phyloP scores from a whole-genome alignment of 2,329 filamentous ascomycete species.

The Hypoxylon sp. region DNA sequence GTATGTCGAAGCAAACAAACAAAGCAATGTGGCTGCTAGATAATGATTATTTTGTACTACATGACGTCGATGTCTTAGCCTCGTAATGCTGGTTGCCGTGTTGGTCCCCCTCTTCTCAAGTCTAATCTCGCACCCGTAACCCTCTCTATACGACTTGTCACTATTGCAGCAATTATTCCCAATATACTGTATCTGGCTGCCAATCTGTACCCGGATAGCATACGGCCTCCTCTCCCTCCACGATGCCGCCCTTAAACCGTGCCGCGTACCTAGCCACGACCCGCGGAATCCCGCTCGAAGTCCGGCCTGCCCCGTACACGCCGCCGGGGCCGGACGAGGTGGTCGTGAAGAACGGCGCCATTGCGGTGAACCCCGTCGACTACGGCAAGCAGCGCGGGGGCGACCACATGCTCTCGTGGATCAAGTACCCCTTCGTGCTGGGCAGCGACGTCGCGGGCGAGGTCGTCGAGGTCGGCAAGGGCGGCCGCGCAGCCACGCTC shows the following conservation, averaged over 20 bases:
- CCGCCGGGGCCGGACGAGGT: slow-evolving; percentile 48
- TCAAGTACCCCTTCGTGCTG: slow-evolving; percentile 46
- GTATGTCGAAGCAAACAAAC: background rate
- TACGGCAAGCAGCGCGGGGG: slow-evolving; percentile 51
- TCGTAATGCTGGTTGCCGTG: background rate
- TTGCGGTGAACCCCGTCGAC: slow-evolving; percentile 54
- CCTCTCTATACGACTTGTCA: no score
- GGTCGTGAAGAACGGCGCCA: slow-evolving; percentile 49
- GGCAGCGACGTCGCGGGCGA: slow-evolving; percentile 43
- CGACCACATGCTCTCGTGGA: slow-evolving; percentile 51
- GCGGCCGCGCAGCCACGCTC: background rate
- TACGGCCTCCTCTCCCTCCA: slow-evolving; percentile 12
- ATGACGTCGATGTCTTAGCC: background rate
- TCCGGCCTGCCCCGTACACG: slow-evolving; percentile 48
- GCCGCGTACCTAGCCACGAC: slow-evolving; percentile 8
- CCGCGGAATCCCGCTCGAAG: slow-evolving; percentile 41
- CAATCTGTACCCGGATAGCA: no score
- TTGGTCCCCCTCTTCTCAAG: background rate
- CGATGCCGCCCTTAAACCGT: slow-evolving; percentile 43
- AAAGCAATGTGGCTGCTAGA: background rate
- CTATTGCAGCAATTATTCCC: background rate
- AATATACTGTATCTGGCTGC: background rate
- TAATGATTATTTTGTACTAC: background rate
- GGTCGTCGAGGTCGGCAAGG: slow-evolving; percentile 6
- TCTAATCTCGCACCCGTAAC: no score